Evolutionary conservation across 208 protist species (phyloP).

Genomic region (Histomonas meleagridis): DNA sequence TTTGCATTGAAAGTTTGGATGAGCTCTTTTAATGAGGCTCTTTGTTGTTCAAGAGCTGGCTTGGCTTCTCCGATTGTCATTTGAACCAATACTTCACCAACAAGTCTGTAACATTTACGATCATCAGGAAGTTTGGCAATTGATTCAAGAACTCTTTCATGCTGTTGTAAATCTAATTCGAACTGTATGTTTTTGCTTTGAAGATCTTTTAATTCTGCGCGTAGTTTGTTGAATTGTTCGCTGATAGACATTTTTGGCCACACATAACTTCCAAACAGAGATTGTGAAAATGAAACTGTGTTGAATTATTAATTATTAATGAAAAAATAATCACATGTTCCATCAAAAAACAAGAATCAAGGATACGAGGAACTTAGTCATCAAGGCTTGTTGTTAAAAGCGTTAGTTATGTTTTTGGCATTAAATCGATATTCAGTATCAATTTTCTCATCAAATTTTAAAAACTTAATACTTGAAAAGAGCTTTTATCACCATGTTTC

Average conservation of each 20-base stretch:
- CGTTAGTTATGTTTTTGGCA: too few species aligned
- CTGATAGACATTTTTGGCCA: background rate
- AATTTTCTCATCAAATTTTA: too few species aligned
- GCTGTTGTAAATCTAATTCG: slow-evolving; percentile 15
- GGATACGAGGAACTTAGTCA: too few species aligned
- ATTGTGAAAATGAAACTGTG: too few species aligned
- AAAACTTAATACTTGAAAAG: too few species aligned
- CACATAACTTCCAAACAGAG: too few species aligned
- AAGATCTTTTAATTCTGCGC: slow-evolving; percentile 9
- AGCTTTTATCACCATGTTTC: too few species aligned
- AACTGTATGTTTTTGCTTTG: slow-evolving; percentile 3
- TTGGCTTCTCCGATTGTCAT: background rate
- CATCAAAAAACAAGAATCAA: too few species aligned
- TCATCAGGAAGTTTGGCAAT: background rate
- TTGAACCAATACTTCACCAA: slow-evolving; percentile 32
- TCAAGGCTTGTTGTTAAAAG: too few species aligned
- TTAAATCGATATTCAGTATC: too few species aligned
- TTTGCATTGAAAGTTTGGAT: background rate
- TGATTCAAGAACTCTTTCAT: slow-evolving; percentile 15
- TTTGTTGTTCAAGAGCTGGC: slow-evolving; percentile 13
- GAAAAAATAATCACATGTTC: too few species aligned
- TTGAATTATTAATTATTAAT: too few species aligned
- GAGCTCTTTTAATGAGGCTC: background rate
- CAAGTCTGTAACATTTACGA: background rate
- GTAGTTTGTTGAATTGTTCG: background rate